Conservation (phyloP, 2,329 filamentous ascomycete species). For the Phaeosphaeria sp. region DNA sequence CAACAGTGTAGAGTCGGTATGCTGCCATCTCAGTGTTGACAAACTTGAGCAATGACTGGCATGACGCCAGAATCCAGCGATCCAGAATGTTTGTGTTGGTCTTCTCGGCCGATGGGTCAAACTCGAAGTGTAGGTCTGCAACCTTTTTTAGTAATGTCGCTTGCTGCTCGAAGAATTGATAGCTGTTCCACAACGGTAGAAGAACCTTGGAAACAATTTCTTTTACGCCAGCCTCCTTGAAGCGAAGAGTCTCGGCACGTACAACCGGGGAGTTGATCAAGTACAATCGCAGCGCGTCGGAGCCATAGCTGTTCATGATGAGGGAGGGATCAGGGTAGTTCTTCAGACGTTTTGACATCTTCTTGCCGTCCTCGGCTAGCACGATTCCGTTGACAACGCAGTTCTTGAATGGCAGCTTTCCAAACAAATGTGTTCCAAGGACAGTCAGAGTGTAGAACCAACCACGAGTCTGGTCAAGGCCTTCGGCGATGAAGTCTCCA, state of each 20-base stretch:
- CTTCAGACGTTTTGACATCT: conserved; percentile 97
- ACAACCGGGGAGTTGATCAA: conserved; percentile 97
- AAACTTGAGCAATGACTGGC: conserved; percentile 88
- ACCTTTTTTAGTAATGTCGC: conserved; percentile 86
- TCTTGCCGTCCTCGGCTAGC: conserved; percentile 92
- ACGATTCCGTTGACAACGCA: conserved; percentile 97
- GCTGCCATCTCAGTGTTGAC: conserved; percentile 91
- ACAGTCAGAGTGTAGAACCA: conserved; percentile 97
- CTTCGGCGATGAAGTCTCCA: conserved; percentile 93
- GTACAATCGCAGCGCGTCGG: conserved; percentile 91
- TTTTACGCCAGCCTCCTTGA: conserved; percentile 91
- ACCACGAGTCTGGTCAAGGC: conserved; percentile 89
- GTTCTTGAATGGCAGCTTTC: conserved; percentile 86
- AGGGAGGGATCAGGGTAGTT: conserved; percentile 90
- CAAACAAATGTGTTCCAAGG: conserved; percentile 86
- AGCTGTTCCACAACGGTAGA: conserved; percentile 93
- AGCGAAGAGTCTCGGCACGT: conserved; percentile 84
- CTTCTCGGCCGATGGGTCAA: conserved; percentile 76
- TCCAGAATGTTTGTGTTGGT: conserved; percentile 93
- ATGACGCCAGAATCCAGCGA: conserved; percentile 90
- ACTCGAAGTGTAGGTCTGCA: conserved; percentile 76
- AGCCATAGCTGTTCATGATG: conserved; percentile 87
- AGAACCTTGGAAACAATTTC: conserved; percentile 93
- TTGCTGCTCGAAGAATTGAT: conserved; percentile 94
- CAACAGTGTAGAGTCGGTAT: conserved; percentile 80